These are phyloP conservation scores for Alternaria arborescens DNA, from an alignment of 2,329 filamentous ascomycete genomes.

Conservation along the genomic window DNA sequence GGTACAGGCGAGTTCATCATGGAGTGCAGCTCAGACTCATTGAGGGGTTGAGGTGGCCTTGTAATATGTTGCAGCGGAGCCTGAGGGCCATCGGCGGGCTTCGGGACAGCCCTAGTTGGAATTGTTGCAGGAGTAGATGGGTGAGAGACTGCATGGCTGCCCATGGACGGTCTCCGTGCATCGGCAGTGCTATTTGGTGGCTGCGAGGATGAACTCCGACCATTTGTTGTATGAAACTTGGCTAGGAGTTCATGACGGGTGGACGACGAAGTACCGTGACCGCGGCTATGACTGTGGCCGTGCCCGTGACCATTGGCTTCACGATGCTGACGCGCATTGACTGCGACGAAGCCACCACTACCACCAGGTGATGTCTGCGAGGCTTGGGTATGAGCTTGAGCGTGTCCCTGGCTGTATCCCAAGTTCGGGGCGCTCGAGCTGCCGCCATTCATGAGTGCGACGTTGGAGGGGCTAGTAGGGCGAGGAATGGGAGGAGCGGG, in stretches of 20 bases:
- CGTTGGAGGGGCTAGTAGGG: constrained; percentile 51
- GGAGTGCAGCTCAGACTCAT: constrained; percentile 52
- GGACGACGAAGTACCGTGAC: constrained; percentile 62
- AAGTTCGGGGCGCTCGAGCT: constrained; percentile 31
- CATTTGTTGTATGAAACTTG: constrained; percentile 69
- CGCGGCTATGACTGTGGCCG: constrained; percentile 36
- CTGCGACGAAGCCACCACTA: constrained; percentile 60
- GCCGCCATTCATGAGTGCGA: constrained; percentile 53
- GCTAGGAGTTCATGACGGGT: constrained; percentile 68
- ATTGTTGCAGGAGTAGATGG: constrained; percentile 35
- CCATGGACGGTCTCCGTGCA: constrained; percentile 40
- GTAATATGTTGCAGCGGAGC: constrained; percentile 25
- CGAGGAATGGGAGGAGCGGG: constrained; percentile 44
- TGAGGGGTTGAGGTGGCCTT: constrained; percentile 36
- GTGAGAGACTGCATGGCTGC: constrained; percentile 35
- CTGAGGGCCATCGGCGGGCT: constrained; percentile 31
- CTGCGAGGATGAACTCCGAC: constrained; percentile 53
- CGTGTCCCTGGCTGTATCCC: constrained; percentile 16
- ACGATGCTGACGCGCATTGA: constrained; percentile 61
- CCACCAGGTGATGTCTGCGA: constrained; percentile 50
- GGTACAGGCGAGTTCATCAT: constrained; percentile 59
- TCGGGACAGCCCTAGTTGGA: constrained; percentile 40
- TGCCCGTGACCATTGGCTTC: constrained; percentile 38
- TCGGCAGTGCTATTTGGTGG: constrained; percentile 35
- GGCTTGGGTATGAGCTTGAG: constrained; percentile 8